Evolutionary conservation across 352 stramenopile species (phyloP), one percentile per base, ranked within the genome.

Genomic region (Globisporangium spiculum): DNA sequence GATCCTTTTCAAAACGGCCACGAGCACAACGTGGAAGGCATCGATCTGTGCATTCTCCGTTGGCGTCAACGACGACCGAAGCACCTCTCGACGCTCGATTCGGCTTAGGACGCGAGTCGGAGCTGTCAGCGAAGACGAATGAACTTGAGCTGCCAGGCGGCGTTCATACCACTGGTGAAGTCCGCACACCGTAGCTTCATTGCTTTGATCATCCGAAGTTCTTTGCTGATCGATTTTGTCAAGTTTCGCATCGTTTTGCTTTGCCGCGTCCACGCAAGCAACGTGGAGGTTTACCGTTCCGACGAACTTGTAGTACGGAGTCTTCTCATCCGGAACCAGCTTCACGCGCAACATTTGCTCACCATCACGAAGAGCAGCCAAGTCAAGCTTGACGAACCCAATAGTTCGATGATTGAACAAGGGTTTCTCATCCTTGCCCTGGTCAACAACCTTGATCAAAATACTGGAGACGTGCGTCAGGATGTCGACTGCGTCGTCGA

Each of bases 31-130:
- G 55, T 88, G 73, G n/a, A 92, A 79, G 4, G 77, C 77, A 53
- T 91, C 82, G 22, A 92, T 69, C 50, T 92, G 84, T 4, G 68
- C 67, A 46, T 92, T 92, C 30, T 89, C 79, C 0, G 75, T 84
- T 2, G 84, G 81, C 3, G 76, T 86, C 30, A 92, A 60, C 4
- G 79, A 80, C 1, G 68, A 68, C 1, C 84, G 80, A n/a, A 92
- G 73, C 6, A 76, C 36, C 65, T 81, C 77, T 1, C 84, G 77
- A 3, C 81, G 72, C 4, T 70, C 72, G 24, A 92, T 86, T 12
- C 79, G 79, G 10, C 70, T 88, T 24, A 75, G 22, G 32, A 62
- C 59, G 3, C 54, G 68, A 69, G 50, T 68, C 58, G 58, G 36
- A 4, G 57, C 58, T 26, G 50, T 70, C 10, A 68, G 18, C 0